A percentile compares a stretch with the other conserved stretches of the same genome.
phyloP scores from a whole-genome alignment of 2,329 filamentous ascomycete species.

The Akanthomyces muscarius region DNA sequence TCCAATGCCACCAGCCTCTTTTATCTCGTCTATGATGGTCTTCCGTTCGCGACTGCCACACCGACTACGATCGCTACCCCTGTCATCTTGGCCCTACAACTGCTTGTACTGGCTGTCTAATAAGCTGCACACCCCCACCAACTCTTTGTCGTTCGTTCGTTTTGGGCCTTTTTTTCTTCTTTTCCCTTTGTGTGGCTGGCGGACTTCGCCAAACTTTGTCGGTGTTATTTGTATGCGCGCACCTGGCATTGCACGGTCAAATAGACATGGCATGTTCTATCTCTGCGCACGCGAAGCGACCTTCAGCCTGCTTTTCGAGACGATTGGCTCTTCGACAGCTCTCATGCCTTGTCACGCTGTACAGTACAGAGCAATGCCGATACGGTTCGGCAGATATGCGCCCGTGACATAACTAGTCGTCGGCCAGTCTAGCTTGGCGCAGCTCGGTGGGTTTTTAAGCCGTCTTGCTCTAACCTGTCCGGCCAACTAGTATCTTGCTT shows the following conservation, averaged over 20 bases:
- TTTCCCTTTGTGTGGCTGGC: constrained; percentile 2
- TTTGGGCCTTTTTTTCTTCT: not conserved
- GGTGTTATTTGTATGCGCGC: not conserved
- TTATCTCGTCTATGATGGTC: not conserved
- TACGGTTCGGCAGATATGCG: not conserved
- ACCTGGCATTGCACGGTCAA: not conserved
- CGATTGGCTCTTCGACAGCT: not conserved
- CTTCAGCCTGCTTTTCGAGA: not conserved
- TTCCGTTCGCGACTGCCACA: not conserved
- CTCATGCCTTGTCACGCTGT: not conserved
- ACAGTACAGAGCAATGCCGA: not conserved
- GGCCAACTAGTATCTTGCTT: not conserved
- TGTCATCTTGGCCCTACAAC: not conserved
- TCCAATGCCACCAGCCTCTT: not conserved
- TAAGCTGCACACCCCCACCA: constrained; percentile 10
- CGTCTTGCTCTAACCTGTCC: not conserved
- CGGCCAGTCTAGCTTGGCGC: not conserved
- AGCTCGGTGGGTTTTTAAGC: not conserved
- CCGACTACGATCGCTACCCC: not conserved
- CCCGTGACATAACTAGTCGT: not conserved
- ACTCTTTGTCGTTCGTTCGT: not conserved
- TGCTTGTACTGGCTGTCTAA: not conserved
- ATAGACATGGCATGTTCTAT: not conserved
- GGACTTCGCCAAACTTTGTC: constrained; percentile 7
- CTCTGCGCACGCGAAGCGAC: not conserved